Base-by-base conservation (phyloP, 2,329 filamentous ascomycete species). In the Geosmithia putterillii region DNA sequence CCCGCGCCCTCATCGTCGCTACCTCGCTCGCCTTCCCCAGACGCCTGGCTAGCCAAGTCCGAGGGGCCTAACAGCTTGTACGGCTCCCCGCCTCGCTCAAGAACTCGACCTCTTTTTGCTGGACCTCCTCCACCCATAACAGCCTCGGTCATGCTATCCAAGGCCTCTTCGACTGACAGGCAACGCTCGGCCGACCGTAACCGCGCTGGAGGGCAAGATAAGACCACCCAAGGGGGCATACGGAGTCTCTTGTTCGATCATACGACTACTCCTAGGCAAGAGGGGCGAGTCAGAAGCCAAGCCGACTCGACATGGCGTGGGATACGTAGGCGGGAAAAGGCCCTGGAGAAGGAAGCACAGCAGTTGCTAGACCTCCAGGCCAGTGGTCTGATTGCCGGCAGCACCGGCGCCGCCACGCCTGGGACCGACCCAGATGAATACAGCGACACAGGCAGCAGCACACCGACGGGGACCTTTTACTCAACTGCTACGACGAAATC, bases 61-160 rank as follows among this genome's bases (percentile, higher is more conserved):
- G 28, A 14, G 28, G 28, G 10, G 15, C 28, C 10, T 7, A 60
- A 45, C 32, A 47, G 46, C 17, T 53, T 54, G 18, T 52, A 56
- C 10, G 57, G 42, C 20, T 48, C 40, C 43, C 50, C 54, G 2
- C 60, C 63, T 45, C 60, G 56, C 17, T 65, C 46, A 21, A 65
- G 53, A 12, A 46, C 57, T 3, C 59, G 25, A 19, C 32, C 45
- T n/a, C 28, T 73, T 38, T 74, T 74, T 45, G 52, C 58, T 2
- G 69, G 70, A 1, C 71, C 71, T 0, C 71, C 71, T 0, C 69
- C 71, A 1, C 71, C 71, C 4, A 74, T 75, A 44, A 62, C 67
- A 2, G 49, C 57, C 6, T 72, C 71, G 0, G 57, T 62, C 3
- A 45, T 67, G 18, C 43, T 67, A 2, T 5, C 21, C 7, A 41